Percentiles rank a stretch among this genome's conserved stretches.
phyloP scores from a whole-genome alignment of 441 rosid genomes.

The Metrosideros polymorpha region DNA sequence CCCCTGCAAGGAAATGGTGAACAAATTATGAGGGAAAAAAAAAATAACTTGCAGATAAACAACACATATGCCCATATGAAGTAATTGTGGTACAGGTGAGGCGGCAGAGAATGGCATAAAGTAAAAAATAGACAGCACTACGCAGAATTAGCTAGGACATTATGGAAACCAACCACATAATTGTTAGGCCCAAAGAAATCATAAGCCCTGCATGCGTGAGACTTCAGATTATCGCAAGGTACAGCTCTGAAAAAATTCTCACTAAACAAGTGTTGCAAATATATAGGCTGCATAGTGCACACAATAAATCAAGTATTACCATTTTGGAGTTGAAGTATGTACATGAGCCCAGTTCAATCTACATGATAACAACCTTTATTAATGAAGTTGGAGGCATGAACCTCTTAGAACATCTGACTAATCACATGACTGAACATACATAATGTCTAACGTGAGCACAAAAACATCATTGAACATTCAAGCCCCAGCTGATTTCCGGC shows the following conservation, averaged over 20 bases:
- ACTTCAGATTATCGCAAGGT: neutral
- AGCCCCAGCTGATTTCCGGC: neutral
- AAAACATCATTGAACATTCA: neutral
- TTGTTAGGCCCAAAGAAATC: neutral
- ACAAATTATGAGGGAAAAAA: neutral
- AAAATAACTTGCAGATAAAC: neutral
- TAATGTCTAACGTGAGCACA: rapidly evolving
- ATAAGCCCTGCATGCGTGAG: rapidly evolving
- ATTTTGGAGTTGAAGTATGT: neutral
- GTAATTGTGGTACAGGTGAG: neutral
- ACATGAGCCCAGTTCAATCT: neutral
- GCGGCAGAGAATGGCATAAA: neutral
- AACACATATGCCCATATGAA: neutral
- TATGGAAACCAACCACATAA: neutral
- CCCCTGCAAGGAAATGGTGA: neutral
- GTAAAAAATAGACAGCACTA: neutral
- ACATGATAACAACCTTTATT: neutral
- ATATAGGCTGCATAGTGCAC: neutral
- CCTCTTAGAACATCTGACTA: neutral
- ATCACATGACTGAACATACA: neutral
- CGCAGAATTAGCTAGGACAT: neutral
- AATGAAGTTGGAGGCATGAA: neutral
- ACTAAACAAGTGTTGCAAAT: neutral
- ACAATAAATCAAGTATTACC: neutral
- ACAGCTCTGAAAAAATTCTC: neutral